Base-by-base conservation (phyloP, 2,329 filamentous ascomycete species). In the Chaetomiaceae sp. region DNA sequence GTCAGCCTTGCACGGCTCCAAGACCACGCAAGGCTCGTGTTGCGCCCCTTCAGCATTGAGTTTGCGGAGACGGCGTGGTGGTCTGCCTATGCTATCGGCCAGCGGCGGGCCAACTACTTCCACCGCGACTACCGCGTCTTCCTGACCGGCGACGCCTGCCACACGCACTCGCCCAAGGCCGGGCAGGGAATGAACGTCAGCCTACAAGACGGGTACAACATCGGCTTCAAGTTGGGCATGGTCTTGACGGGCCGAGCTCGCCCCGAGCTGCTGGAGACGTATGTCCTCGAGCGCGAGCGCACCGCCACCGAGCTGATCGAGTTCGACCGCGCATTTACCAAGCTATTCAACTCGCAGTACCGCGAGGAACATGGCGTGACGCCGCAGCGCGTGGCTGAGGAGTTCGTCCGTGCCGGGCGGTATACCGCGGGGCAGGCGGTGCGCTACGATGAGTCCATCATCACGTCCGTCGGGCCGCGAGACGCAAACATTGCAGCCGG, bases 101-200 rank as follows among this genome's bases (percentile, higher is more conserved):
- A 83, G 59, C 73, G 78, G 2, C 67, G 79, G 2, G 80, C 79
- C 0, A 72, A 77, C 33, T 65, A 68, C 33, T 84, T 84, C 62
- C 73, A 79, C 57, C 70, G 74, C 41, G 66, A 74, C 34, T 57
- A 75, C 47, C 72, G 76, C 2, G 73, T 83, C 3, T 84, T 83
- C 54, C 62, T 84, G 11, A 75, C 77, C 0, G 81, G 81, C 3
- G 80, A 84, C 55, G 79, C 80, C 3, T 81, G 78, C 54, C 81
- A 84, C 56, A 84, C 80, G 0, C 81, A 84, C 57, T 79, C 75
- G 2, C 81, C 81, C 5, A 84, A 84, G 60, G 79, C 79, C 0
- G 81, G 80, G 0, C 80, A 84, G 61, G 81, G 76, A 2, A 79
- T 79, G 75, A 79, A 79, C 41, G 73, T 76, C 26, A 69, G 71